Base-by-base conservation (phyloP, 75 land plant genomes). In the Pinus tabuliformis region DNA sequence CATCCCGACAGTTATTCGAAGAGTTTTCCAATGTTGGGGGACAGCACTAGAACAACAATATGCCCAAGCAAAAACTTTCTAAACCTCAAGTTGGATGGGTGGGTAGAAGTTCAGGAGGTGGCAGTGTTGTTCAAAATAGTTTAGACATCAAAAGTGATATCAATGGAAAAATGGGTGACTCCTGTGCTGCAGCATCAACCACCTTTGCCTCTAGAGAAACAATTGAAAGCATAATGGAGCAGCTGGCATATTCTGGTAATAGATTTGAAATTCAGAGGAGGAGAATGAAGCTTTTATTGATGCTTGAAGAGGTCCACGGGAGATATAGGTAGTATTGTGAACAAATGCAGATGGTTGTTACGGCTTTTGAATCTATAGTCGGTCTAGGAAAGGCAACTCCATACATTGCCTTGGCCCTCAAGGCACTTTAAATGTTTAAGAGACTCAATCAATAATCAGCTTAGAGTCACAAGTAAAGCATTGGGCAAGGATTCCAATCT, bases 251-350 rank as follows among this genome's bases (percentile, higher is more conserved):
- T 60, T 59, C 81, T 0, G 70, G 70, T 28, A 66, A 75, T 21
- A 65, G 75, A 30, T 58, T 56, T 17, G 90, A 80, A 22, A 21
- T 37, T 21, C 57, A 78, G 42, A 63, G 78, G 81, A 87, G 73
- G 87, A 89, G 88, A 76, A 74, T 92, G 1, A 87, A 80, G 79
- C 82, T 91, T 4, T 18, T 90, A 59, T 82, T 88, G 3, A 85
- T 91, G 88, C 83, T 91, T 21, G 82, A 91, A 49, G 94, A 91
- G 94, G 93, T 86, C 9, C 87, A 79, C 78, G 78, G 84, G 76
- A 83, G 85, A 77, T 90, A 92, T 81, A 80, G 78, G 68, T 86
- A 88, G n/a, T 92, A 88, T 72, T 81, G 81, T 61, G 90, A 90
- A 37, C 93, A 92, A 52, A 73, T 92, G 66, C 86, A 88, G 52